Percentiles rank a stretch among this genome's conserved stretches.
phyloP scores from a whole-genome alignment of 2,329 filamentous ascomycete species.

The Fusarium sp. region DNA sequence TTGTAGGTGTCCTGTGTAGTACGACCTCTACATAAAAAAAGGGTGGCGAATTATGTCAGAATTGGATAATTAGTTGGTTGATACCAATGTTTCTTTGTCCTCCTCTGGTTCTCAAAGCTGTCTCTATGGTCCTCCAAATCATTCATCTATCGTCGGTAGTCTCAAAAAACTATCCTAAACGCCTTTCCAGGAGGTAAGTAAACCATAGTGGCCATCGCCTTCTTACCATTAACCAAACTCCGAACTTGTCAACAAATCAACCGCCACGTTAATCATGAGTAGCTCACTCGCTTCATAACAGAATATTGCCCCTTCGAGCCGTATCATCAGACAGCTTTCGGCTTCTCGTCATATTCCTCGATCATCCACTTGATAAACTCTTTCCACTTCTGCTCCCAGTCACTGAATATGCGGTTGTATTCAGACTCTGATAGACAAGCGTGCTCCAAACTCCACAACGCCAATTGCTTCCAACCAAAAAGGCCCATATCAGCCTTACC shows the following conservation, averaged over 20 bases:
- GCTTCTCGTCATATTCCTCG: slow-evolving; percentile 46
- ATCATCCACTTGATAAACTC: slow-evolving; percentile 65
- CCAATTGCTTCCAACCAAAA: slow-evolving; percentile 75
- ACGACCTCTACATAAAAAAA: not conserved
- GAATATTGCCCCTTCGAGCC: not conserved
- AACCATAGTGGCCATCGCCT: not conserved
- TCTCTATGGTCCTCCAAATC: not conserved
- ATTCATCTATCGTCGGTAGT: not conserved
- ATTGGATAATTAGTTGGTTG: not conserved
- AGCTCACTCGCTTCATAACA: not conserved
- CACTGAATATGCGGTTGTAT: slow-evolving; percentile 46
- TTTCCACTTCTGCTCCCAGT: slow-evolving; percentile 67
- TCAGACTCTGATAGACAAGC: slow-evolving; percentile 61
- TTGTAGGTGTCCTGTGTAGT: not conserved
- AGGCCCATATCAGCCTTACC: slow-evolving; percentile 73
- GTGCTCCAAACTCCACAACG: slow-evolving; percentile 70
- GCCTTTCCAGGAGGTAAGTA: not conserved
- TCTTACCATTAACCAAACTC: slow-evolving; percentile 17
- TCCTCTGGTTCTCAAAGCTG: not conserved
- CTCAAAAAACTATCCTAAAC: not conserved
- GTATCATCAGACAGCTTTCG: not conserved
- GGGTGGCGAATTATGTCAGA: not conserved
- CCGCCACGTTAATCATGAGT: not conserved
- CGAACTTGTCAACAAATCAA: not conserved
- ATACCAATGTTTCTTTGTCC: not conserved